These are phyloP conservation scores for Dacryopinax spathularia DNA, from an alignment of 768 basidiomycete species.

Conservation along the genomic window DNA sequence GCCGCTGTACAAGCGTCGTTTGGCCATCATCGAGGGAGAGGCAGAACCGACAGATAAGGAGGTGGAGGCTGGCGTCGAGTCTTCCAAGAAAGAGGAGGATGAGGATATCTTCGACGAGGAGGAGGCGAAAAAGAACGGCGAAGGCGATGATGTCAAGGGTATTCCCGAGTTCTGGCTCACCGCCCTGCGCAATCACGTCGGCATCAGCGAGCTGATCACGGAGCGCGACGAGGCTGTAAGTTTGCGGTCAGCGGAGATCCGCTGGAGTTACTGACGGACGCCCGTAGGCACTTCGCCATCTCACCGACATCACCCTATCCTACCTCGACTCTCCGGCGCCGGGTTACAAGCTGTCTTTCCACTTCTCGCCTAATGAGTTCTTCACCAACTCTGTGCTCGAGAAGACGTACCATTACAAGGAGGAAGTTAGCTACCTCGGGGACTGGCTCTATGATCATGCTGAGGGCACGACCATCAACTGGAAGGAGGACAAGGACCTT, in stretches of 20 bases:
- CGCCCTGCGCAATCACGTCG: slow-evolving; percentile 80
- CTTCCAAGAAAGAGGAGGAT: slow-evolving; percentile 57
- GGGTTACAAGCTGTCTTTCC: slow-evolving; percentile 85
- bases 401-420: slow-evolving; percentile 86
- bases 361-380: slow-evolving; percentile 69
- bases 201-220: slow-evolving; percentile 75
- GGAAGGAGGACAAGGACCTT: slow-evolving; percentile 97
- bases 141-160: slow-evolving; percentile 26
- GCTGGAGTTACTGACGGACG: background rate
- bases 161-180: slow-evolving; percentile 99
- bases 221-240: slow-evolving; percentile 60
- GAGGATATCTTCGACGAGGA: slow-evolving; percentile 44
- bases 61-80: slow-evolving; percentile 62
- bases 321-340: slow-evolving; percentile 50
- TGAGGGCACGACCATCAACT: slow-evolving; percentile 80
- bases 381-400: slow-evolving; percentile 72
- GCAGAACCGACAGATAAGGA: slow-evolving; percentile 64
- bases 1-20: slow-evolving; percentile 77
- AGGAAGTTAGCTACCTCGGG: slow-evolving; percentile 86
- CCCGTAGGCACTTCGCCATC: slow-evolving; percentile 57
- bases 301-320: slow-evolving; percentile 64
- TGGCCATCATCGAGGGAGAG: slow-evolving; percentile 67
- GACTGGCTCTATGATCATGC: slow-evolving; percentile 95
- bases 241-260: background rate
- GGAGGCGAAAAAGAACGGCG: slow-evolving; percentile 18